Evolutionary conservation across 345 rosid species (phyloP), one percentile per base, ranked within the genome.

Genomic region (Eucalyptus virginea): DNA sequence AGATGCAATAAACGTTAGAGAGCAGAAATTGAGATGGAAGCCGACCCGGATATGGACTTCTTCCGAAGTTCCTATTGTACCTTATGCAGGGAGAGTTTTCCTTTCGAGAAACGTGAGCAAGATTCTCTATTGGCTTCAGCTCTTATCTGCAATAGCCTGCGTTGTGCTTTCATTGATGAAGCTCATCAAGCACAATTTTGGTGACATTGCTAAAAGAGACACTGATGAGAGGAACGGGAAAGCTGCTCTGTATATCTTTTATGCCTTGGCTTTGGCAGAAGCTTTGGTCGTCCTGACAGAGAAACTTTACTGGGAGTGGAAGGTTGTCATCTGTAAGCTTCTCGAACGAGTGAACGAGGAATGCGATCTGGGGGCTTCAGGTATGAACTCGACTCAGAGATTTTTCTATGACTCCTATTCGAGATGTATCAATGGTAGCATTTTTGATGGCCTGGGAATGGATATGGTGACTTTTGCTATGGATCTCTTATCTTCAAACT

Each of bases 341-440:
- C 81, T 72, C 14, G 81, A 72, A 72, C 4, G 3, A 42, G 81
- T 37, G 81, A 72, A 72, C 5, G 4, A 72, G 8, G 45, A 72
- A 72, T 72, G 81, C 28, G 24, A 72, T 72, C 81, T 72, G 44
- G 81, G 81, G 81, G 26, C 81, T 72, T 72, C 81, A 72, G 81
- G 81, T 72, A 51, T 95, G 88, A 92, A 94, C 58, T 95, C 96
- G 2, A 92, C 94, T 88, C 93, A 87, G 89, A 94, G 98, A 88
- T 96, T 96, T 91, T 97, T 96, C 90, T 96, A 96, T 50, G 98
- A 97, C 58, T 95, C 99, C 19, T 97, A 97, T 88, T 96, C 96
- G 2, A 96, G 91, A 88, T 95, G 96, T 89, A 93, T 96, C 60
- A 92, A 94, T 87, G 98, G 98, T 69, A 95, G 96, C 88, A 95